phyloP scores from a whole-genome alignment of 192 early-diverging fungal genomes.

The Fimicolochytrium jonesii region DNA sequence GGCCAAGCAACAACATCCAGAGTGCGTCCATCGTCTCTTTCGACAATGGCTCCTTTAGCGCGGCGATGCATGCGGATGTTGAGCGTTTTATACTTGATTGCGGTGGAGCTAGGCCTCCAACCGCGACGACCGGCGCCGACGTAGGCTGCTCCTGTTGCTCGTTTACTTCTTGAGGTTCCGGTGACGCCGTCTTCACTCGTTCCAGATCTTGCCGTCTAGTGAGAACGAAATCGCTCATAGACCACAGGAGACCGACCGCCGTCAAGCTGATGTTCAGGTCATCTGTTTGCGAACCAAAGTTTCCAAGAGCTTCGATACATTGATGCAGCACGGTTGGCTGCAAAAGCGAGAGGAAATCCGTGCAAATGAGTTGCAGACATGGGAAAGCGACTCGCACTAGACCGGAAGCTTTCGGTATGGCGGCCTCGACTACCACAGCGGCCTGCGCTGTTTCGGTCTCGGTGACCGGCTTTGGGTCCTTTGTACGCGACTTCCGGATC shows the following conservation, averaged over 20 bases:
- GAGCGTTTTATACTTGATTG: too few species aligned
- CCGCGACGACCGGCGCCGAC: neutral
- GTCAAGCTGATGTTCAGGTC: slow-evolving; percentile 96
- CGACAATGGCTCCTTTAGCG: slow-evolving; percentile 21
- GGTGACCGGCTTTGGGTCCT: neutral
- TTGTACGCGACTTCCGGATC: neutral
- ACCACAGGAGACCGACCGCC: slow-evolving; percentile 88
- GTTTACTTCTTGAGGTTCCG: too few species aligned
- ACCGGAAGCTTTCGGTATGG: slow-evolving; percentile 15
- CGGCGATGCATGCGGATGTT: slow-evolving; percentile 19
- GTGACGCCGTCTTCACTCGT: slow-evolving; percentile 13
- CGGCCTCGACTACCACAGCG: neutral
- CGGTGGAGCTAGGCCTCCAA: too few species aligned
- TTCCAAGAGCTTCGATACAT: slow-evolving; percentile 75
- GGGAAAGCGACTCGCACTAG: slow-evolving; percentile 84
- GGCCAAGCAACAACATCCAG: slow-evolving; percentile 86
- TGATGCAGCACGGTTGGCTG: slow-evolving; percentile 67
- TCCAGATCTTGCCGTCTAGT: slow-evolving; percentile 60
- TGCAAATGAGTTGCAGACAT: slow-evolving; percentile 90
- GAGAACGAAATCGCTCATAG: slow-evolving; percentile 83
- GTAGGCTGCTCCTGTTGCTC: slow-evolving; percentile 1
- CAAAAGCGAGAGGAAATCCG: slow-evolving; percentile 84
- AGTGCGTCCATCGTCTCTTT: slow-evolving; percentile 55
- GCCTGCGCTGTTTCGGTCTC: neutral
- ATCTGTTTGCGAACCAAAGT: slow-evolving; percentile 77